A percentile compares a stretch with the other conserved stretches of the same genome.
Conservation (phyloP, 257 asterid genomes). For the Solanum boliviense region DNA sequence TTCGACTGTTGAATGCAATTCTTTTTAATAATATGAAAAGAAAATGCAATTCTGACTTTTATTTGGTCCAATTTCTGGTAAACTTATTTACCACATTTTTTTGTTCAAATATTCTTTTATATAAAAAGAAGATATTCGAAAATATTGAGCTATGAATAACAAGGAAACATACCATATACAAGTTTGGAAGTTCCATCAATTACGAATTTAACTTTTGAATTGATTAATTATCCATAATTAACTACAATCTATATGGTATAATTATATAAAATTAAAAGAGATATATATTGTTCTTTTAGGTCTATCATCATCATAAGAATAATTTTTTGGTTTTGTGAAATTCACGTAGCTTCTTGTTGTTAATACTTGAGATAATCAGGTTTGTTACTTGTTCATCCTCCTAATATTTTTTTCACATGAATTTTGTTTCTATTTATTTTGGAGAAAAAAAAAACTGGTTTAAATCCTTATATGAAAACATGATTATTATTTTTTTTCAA, state of each 20-base stretch:
- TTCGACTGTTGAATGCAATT: not conserved
- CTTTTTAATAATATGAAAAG: not conserved
- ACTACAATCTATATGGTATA: not conserved
- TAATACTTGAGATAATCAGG: not conserved
- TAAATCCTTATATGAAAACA: too few relatives aligned
- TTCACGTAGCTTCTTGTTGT: not conserved
- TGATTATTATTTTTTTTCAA: too few relatives aligned
- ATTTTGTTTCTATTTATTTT: not conserved
- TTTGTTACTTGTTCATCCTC: not conserved
- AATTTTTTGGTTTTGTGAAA: not conserved
- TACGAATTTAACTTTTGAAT: not conserved
- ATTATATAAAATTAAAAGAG: not conserved
- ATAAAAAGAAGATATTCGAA: not conserved
- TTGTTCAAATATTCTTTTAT: not conserved
- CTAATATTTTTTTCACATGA: not conserved
- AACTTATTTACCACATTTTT: not conserved
- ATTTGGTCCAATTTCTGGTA: not conserved
- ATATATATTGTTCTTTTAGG: not conserved
- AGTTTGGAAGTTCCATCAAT: not conserved
- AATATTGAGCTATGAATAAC: not conserved
- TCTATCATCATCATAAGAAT: not conserved
- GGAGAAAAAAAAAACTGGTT: too few relatives aligned
- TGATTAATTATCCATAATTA: not conserved
- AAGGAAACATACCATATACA: not conserved
- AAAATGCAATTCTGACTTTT: not conserved